Evolutionary conservation across 1,139 yeast species (phyloP).

Genomic region (Schwanniomyces etchellsii): DNA sequence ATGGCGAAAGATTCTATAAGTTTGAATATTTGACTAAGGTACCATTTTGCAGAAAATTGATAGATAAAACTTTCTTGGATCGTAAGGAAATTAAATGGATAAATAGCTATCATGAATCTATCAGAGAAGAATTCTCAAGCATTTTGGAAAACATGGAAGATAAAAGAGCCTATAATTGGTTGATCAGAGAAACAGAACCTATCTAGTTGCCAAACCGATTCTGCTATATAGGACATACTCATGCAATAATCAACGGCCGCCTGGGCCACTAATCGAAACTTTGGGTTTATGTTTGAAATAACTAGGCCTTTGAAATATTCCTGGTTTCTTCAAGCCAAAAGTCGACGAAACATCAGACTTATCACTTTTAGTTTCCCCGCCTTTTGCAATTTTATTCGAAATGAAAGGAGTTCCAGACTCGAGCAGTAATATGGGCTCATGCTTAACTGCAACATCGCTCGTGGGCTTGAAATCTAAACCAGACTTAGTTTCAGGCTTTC

Average conservation of each 20-base stretch:
- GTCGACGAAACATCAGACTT: slow-evolving; percentile 3
- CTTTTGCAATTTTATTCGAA: slow-evolving; percentile 21
- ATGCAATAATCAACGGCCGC: neutral
- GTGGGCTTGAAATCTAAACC: slow-evolving; percentile 1
- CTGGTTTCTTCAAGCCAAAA: slow-evolving; percentile 44
- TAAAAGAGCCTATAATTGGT: slow-evolving; percentile 34
- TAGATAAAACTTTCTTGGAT: slow-evolving; percentile 32
- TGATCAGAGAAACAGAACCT: slow-evolving; percentile 31
- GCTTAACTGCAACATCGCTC: slow-evolving; percentile 6
- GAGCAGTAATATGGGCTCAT: slow-evolving; percentile 15
- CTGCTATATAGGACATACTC: slow-evolving; percentile 2
- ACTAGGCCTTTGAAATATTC: slow-evolving; percentile 32
- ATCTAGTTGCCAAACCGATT: too few species aligned
- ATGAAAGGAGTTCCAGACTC: slow-evolving; percentile 30
- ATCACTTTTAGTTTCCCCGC: slow-evolving; percentile 9
- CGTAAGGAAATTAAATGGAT: slow-evolving; percentile 47
- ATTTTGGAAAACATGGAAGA: slow-evolving; percentile 34
- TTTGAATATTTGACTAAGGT: slow-evolving; percentile 50
- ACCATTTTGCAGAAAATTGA: slow-evolving; percentile 46
- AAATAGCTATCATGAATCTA: slow-evolving; percentile 37
- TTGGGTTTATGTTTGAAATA: neutral
- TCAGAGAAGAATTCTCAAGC: slow-evolving; percentile 31
- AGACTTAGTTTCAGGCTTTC: slow-evolving; percentile 21
- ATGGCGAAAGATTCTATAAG: slow-evolving; percentile 30
- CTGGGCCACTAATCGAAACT: neutral